A percentile compares a stretch with the other conserved stretches of the same genome.
These are phyloP conservation scores for Aspergillus phoenicis DNA, from an alignment of 2,329 filamentous ascomycete genomes.

Conservation along the genomic window DNA sequence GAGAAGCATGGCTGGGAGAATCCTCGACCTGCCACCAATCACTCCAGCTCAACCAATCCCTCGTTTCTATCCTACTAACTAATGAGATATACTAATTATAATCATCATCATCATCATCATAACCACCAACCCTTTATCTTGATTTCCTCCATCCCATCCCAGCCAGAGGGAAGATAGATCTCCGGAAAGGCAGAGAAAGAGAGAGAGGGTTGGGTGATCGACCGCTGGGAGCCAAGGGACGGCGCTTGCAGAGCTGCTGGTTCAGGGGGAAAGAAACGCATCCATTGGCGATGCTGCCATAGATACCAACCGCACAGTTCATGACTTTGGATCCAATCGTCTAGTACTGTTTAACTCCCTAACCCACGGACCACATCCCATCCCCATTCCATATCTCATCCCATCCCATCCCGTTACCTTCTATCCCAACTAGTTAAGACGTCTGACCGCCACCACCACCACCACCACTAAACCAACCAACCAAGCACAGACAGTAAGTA, in stretches of 20 bases:
- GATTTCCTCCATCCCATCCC: too few relatives aligned
- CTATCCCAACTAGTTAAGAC: neutral
- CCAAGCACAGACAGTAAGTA: too few relatives aligned
- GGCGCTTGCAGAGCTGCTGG: neutral
- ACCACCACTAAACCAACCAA: neutral
- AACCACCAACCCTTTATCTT: too few relatives aligned
- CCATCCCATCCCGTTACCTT: neutral
- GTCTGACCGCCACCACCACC: neutral
- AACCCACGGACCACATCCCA: neutral
- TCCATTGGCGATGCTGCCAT: too few relatives aligned
- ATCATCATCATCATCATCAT: too few relatives aligned
- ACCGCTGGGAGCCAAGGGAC: conserved; percentile 4
- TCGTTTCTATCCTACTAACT: too few relatives aligned
- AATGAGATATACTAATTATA: too few relatives aligned
- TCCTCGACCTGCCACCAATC: too few relatives aligned
- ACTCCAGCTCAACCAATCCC: too few relatives aligned
- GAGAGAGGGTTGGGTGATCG: conserved; percentile 1
- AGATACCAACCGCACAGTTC: too few relatives aligned
- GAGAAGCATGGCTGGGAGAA: too few relatives aligned
- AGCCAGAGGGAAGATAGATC: neutral
- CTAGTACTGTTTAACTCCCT: neutral
- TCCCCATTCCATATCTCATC: neutral
- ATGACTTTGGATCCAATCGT: too few relatives aligned
- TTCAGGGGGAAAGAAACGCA: neutral
- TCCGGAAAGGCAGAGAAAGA: neutral